Evolutionary conservation across 345 rosid genomes (phyloP).

Genomic region (Brassica carinata): DNA sequence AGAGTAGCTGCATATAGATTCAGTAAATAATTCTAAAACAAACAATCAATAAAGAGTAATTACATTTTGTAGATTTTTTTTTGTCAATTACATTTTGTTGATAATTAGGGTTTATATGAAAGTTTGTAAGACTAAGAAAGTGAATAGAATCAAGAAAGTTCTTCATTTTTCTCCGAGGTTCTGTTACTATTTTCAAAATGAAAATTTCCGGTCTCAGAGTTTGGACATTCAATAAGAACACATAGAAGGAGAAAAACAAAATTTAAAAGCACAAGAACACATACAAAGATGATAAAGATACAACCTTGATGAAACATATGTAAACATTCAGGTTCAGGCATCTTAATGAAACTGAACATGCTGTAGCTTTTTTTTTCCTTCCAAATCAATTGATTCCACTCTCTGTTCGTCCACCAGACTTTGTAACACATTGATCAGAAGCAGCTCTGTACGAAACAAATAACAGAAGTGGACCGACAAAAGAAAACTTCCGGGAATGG

Average conservation of each 20-base stretch:
- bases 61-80: neutral
- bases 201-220: neutral
- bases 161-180: neutral
- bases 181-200: neutral
- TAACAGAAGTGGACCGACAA: neutral
- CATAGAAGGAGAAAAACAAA: neutral
- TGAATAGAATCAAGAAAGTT: neutral
- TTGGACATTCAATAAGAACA: neutral
- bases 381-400: neutral
- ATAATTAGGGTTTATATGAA: neutral
- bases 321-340: conserved; percentile 9
- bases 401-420: neutral
- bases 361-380: neutral
- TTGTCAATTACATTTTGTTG: neutral
- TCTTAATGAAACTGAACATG: conserved; percentile 15
- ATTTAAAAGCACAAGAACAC: neutral
- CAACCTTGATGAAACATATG: conserved; percentile 30
- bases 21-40: neutral
- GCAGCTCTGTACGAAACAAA: neutral
- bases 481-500: neutral
- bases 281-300: neutral
- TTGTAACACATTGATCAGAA: neutral
- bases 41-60: neutral
- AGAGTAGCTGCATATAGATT: neutral
- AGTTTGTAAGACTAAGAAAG: neutral